Evolutionary conservation across 208 protist genomes (phyloP).

Genomic region (Crithidia mellificae): DNA sequence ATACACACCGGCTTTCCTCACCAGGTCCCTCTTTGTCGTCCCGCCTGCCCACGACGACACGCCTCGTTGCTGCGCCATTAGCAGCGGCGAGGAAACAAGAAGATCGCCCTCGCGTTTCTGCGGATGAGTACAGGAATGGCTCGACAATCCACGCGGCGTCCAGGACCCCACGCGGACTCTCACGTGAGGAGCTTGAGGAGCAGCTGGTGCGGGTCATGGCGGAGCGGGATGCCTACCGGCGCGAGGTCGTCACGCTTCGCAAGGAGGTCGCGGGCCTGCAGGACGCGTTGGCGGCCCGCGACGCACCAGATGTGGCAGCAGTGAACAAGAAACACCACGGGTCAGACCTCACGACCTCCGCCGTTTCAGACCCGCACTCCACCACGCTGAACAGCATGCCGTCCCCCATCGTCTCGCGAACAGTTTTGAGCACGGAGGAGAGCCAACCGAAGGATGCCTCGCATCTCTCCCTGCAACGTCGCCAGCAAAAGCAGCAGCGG

Average conservation of each 20-base stretch:
- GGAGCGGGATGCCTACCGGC: conserved; percentile 37
- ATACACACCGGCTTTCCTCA: no score
- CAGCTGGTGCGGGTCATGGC: conserved; percentile 27
- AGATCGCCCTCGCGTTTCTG: not conserved
- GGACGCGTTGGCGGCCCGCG: not conserved
- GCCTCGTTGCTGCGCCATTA: not conserved
- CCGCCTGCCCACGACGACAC: not conserved
- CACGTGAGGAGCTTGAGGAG: conserved; percentile 21
- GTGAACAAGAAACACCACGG: not conserved
- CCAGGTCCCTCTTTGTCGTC: not conserved
- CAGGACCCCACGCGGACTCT: not conserved
- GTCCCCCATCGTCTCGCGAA: conserved; percentile 3
- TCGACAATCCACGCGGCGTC: no score
- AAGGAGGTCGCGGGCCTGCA: conserved; percentile 21
- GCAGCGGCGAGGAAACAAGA: not conserved
- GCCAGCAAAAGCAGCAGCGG: not conserved
- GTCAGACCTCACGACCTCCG: conserved; percentile 5
- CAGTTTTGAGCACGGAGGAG: not conserved
- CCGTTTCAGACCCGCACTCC: not conserved
- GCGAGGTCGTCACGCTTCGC: conserved; percentile 20
- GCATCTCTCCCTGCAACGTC: not conserved
- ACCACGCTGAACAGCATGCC: not conserved
- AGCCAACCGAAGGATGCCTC: not conserved
- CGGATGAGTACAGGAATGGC: not conserved
- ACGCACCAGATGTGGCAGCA: not conserved